Evolutionary conservation across 768 basidiomycete genomes (phyloP).

Genomic region (Rubroboletus pulcherrimus): DNA sequence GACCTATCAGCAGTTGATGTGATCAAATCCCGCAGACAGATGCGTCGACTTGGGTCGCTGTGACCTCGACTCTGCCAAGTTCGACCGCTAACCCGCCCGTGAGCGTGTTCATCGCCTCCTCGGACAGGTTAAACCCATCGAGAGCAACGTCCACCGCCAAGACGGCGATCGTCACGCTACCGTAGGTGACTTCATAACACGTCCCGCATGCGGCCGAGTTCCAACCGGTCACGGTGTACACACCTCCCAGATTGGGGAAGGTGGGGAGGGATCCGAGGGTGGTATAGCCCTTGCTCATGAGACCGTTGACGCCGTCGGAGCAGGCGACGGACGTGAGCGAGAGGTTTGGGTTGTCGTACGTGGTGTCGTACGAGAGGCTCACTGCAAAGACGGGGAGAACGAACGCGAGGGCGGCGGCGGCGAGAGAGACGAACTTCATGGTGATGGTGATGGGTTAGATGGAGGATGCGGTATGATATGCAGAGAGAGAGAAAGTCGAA

Average conservation of each 20-base stretch:
- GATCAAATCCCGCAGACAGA: conserved; percentile 44
- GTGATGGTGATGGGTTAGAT: conserved; percentile 7
- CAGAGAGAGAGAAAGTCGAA: not conserved
- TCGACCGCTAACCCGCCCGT: conserved; percentile 45
- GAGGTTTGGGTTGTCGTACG: conserved; percentile 26
- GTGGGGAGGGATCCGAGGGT: conserved; percentile 31
- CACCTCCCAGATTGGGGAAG: conserved; percentile 34
- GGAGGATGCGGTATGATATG: too few relatives aligned
- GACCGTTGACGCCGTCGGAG: conserved; percentile 32
- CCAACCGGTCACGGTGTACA: conserved; percentile 29
- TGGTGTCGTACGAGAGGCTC: conserved; percentile 24
- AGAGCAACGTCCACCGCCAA: conserved; percentile 29
- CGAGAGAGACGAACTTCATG: conserved; percentile 27
- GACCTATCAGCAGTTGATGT: not conserved
- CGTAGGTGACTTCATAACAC: conserved; percentile 32
- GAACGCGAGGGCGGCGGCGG: conserved; percentile 8
- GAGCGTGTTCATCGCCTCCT: conserved; percentile 51
- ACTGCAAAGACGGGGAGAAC: conserved; percentile 16
- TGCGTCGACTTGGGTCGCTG: conserved; percentile 38
- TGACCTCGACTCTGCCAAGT: conserved; percentile 47
- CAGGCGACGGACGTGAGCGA: conserved; percentile 27
- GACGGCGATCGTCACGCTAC: conserved; percentile 12
- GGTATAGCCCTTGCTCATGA: conserved; percentile 29
- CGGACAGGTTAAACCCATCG: conserved; percentile 45
- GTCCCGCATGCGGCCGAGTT: conserved; percentile 31